Conservation (phyloP, 352 stramenopile genomes). For the Thraustochytrium striatum region DNA sequence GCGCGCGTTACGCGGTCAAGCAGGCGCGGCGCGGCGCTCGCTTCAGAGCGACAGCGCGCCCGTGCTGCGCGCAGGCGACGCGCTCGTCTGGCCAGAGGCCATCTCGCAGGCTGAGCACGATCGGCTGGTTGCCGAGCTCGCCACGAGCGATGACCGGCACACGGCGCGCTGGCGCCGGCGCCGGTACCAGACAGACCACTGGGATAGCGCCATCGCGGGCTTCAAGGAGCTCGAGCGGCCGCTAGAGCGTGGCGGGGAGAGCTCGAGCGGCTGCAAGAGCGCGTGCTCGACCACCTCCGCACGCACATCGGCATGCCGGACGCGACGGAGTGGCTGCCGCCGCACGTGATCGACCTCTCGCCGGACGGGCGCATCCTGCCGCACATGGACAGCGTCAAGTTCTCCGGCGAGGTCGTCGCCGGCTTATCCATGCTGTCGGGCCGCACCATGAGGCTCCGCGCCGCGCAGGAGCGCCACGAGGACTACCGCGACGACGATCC, state of each 20-base stretch:
- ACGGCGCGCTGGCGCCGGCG: constrained; percentile 37
- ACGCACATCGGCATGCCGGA: background rate
- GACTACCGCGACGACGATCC: constrained; percentile 2
- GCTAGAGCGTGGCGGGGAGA: background rate
- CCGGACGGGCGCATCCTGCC: constrained; percentile 51
- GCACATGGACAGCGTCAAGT: constrained; percentile 56
- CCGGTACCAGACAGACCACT: constrained; percentile 50
- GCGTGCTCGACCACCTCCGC: constrained; percentile 28
- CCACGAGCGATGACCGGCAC: background rate
- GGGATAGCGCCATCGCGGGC: constrained; percentile 48
- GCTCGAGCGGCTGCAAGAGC: constrained; percentile 23
- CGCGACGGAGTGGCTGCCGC: constrained; percentile 26
- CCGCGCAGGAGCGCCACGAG: background rate
- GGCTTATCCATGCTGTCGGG: constrained; percentile 49
- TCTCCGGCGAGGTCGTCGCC: constrained; percentile 51
- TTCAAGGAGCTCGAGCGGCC: constrained; percentile 46
- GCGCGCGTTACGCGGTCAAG: no score
- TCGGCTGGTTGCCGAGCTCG: constrained; percentile 3
- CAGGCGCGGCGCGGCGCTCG: background rate
- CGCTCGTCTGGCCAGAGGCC: constrained; percentile 1
- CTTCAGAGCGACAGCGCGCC: no score
- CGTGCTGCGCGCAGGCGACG: background rate
- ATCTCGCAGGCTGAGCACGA: constrained; percentile 11
- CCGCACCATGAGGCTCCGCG: constrained; percentile 44
- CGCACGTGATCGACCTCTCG: constrained; percentile 52